Evolutionary conservation across 176 grass and related monocot species (phyloP).

Genomic region (Carex parvula): DNA sequence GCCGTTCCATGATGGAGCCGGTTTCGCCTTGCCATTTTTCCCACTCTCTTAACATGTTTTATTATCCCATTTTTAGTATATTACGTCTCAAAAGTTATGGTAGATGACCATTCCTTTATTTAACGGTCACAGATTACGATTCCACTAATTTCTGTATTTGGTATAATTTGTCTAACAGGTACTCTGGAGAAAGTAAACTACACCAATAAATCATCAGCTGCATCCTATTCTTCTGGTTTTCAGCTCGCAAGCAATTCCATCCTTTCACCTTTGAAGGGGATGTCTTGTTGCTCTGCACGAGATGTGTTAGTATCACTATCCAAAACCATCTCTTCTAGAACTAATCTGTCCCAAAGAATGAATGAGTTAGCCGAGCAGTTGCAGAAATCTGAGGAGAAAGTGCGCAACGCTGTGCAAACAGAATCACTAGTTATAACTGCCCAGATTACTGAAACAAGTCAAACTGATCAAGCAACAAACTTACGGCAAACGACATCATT

Average conservation of each 20-base stretch:
- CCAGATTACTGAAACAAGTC: not conserved
- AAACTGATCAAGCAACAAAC: not conserved
- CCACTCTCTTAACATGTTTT: too few relatives aligned
- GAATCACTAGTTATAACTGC: not conserved
- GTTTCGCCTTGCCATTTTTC: too few relatives aligned
- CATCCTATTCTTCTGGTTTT: not conserved
- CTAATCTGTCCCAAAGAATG: constrained; percentile 17
- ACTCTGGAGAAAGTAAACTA: not conserved
- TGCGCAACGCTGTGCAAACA: not conserved
- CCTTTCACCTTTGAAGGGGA: not conserved
- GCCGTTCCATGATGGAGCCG: too few relatives aligned
- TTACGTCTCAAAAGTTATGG: not conserved
- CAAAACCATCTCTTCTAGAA: not conserved
- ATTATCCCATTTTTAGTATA: constrained; percentile 8
- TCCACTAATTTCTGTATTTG: not conserved
- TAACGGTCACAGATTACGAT: not conserved
- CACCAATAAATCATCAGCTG: not conserved
- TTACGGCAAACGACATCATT: constrained; percentile 17
- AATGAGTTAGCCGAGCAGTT: not conserved
- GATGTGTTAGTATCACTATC: not conserved
- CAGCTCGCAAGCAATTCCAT: not conserved
- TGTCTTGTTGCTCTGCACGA: not conserved
- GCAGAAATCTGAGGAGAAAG: not conserved
- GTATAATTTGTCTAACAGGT: not conserved
- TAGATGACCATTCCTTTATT: not conserved